Evolutionary conservation across 345 rosid genomes (phyloP), one percentile per base, ranked within the genome.

Genomic region (Heritiera littoralis): DNA sequence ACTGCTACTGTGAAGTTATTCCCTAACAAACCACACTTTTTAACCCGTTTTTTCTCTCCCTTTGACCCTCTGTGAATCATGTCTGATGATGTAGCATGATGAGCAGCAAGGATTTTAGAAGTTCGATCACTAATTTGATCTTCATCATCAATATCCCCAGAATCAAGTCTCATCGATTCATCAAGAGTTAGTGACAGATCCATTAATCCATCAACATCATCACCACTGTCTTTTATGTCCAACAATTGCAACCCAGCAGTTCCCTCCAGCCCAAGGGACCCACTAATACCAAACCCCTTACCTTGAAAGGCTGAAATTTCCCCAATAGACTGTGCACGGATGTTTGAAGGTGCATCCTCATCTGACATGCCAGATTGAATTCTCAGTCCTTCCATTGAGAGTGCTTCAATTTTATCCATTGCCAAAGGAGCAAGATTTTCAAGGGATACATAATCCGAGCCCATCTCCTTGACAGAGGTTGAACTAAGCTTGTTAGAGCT

Each of bases 371-470:
- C 98, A 61, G 98, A 91, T 80, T 93, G 98, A 83, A 92, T 91
- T 86, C 93, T 92, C 85, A 95, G 84, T 63, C 99, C 99, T 85
- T 95, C 99, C 80, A 95, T 86, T 45, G 98, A 90, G 82, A 95
- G 97, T 61, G 97, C 97, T 89, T 95, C 99, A 73, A 95, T 92
- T 88, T 95, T 94, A 85, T 93, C 93, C 95, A 95, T 89, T 71
- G 99, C 99, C 86, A 95, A 84, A 69, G 98, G 99, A 79, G 99
- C 99, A 72, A 95, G 93, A 82, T 95, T 93, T 85, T 95, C 99
- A 40, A 95, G 89, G 80, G 97, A 92, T 78, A 90, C 98, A 83
- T 88, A 95, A 67, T 95, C 98, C 7, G 92, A 81, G 77, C 84
- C 88, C 71, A 81, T 75, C 70, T 83, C 91, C 72, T 52, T 84